phyloP scores from a whole-genome alignment of 208 protist species.

The Leishmania tarentolae region DNA sequence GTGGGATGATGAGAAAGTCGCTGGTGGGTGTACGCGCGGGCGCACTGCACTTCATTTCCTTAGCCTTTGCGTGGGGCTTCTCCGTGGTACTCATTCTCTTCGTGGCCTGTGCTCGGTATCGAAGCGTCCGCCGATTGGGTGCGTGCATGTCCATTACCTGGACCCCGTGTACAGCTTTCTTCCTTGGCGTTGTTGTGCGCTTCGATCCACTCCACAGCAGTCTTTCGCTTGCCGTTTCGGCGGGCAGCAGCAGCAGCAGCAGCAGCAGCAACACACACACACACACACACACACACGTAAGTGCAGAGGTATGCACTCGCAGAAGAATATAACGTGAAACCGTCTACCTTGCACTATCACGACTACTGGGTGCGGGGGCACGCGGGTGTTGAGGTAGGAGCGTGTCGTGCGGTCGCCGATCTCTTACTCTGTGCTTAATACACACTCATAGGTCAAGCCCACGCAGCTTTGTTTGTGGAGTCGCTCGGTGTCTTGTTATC shows the following conservation, averaged over 20 bases:
- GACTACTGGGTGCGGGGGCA: not conserved
- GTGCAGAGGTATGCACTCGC: too few relatives aligned
- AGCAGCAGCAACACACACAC: too few relatives aligned
- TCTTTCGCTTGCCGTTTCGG: not conserved
- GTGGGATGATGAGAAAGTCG: not conserved
- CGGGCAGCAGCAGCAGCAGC: not conserved
- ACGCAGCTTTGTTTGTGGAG: not conserved
- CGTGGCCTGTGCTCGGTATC: not conserved
- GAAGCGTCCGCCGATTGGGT: not conserved
- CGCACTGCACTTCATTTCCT: not conserved
- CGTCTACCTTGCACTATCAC: not conserved
- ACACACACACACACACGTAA: too few relatives aligned
- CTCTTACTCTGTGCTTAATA: not conserved
- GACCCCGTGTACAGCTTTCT: not conserved
- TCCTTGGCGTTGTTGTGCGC: not conserved
- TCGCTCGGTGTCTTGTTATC: not conserved
- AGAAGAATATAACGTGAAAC: too few relatives aligned
- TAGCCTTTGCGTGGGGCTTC: not conserved
- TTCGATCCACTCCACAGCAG: not conserved
- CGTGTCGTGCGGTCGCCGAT: not conserved
- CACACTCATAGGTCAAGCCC: not conserved
- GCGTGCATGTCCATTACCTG: not conserved
- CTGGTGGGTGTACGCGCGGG: not conserved
- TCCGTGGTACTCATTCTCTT: not conserved
- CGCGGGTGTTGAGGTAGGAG: too few relatives aligned